These are phyloP conservation scores for Citrullus colocynthis DNA, from an alignment of 306 rosid species.

Conservation along the genomic window DNA sequence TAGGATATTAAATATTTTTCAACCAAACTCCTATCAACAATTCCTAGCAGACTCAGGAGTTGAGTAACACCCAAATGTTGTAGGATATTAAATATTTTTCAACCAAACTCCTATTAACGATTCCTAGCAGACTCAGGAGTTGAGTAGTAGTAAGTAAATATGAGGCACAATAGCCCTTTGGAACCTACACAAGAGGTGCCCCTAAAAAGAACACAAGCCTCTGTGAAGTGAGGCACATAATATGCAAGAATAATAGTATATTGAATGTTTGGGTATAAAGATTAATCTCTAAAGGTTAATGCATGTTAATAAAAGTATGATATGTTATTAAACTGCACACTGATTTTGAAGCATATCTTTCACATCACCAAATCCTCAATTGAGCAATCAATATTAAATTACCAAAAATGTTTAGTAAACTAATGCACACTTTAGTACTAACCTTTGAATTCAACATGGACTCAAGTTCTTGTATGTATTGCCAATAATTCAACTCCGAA, in stretches of 20 bases:
- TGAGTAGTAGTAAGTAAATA: background rate
- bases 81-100: background rate
- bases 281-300: background rate
- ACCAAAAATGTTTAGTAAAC: background rate
- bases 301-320: background rate
- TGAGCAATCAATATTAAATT: background rate
- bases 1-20: background rate
- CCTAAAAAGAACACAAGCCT: background rate
- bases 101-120: background rate
- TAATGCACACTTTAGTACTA: background rate
- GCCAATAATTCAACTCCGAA: slow-evolving; percentile 24
- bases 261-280: background rate
- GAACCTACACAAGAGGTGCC: background rate
- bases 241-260: background rate
- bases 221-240: background rate
- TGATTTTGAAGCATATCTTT: background rate
- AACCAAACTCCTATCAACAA: background rate
- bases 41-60: no score
- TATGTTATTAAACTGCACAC: background rate
- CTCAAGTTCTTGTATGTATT: slow-evolving; percentile 41
- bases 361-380: background rate
- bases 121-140: no score
- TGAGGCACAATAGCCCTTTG: background rate
- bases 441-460: slow-evolving; percentile 75
- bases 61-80: no score